Evolutionary conservation across 179 eudicot species (phyloP).

Genomic region (Beta lomatogona): DNA sequence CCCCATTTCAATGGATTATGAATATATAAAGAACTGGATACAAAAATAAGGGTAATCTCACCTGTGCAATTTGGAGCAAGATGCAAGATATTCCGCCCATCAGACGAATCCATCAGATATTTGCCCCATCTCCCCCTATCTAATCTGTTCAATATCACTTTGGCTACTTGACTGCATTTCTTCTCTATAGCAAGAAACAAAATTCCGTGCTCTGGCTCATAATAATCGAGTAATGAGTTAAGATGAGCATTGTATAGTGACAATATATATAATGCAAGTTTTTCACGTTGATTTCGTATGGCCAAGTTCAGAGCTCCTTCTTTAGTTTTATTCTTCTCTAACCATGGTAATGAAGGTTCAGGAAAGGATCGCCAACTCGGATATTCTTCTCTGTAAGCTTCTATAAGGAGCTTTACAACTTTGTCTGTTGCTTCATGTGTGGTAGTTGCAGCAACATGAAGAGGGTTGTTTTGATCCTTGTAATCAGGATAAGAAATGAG

Average conservation of each 20-base stretch:
- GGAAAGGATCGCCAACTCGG: background rate
- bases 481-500: background rate
- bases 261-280: background rate
- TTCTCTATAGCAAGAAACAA: background rate
- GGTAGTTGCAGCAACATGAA: background rate
- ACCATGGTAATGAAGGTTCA: background rate
- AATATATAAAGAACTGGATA: too few species aligned
- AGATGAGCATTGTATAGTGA: background rate
- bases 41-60: background rate
- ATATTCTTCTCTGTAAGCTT: background rate
- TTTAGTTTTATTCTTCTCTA: background rate
- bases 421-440: background rate
- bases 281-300: background rate
- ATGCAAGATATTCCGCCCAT: slow-evolving; percentile 15
- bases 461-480: background rate
- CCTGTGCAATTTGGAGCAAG: slow-evolving; percentile 17
- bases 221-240: background rate
- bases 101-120: background rate
- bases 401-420: background rate
- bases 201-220: background rate
- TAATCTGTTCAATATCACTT: background rate
- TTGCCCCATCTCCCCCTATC: background rate
- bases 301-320: background rate
- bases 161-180: background rate
- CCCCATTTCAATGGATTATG: too few species aligned